Base-by-base conservation (phyloP, 2,329 filamentous ascomycete species). In the Onygena corvina region DNA sequence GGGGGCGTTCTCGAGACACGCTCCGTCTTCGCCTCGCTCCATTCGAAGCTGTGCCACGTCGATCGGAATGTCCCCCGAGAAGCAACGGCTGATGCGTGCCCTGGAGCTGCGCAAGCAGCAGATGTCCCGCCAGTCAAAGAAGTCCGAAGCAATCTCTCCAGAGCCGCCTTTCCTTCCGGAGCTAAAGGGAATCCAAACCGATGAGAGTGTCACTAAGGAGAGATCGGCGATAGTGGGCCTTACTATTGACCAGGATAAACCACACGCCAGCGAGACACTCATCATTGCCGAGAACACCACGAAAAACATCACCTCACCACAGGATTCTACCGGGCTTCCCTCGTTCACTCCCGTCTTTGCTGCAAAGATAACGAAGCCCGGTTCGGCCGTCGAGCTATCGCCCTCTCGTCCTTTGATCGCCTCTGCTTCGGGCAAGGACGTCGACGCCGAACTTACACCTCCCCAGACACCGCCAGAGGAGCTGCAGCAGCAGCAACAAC, bases 51-150 rank as follows among this genome's bases (percentile, higher is more conserved):
- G 70, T 57, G 54, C 67, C 54, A 61, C 60, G 60, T 71, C 65
- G 58, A 73, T 64, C 8, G 69, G 71, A n/a, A 83, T 93, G 59
- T 87, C 86, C 1, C 86, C 86, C 0, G 92, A 98, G 65, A 96
- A 93, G 69, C 80, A 86, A 53, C 77, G 92, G 49, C 72, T 98
- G 54, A 89, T 94, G 86, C 95, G 93, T 69, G 92, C 92, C 5
- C 76, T 95, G 69, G 85, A 95, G 65, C 67, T 95, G 57, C 78
- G 90, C 47, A 92, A 93, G 66, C 87, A 84, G 67, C 88, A 87
- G 64, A 80, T 82, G 62, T 64, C 61, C 31, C 14, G n/a, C 21
- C 42, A 46, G 16, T 27, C 42, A 21, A 66, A 63, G 58, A 54
- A 62, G 48, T 57, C 54, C 16, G 62, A 61, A 50, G 60, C 58